Evolutionary conservation across 352 stramenopile genomes (phyloP).

Genomic region (Globisporangium paroecandrum): DNA sequence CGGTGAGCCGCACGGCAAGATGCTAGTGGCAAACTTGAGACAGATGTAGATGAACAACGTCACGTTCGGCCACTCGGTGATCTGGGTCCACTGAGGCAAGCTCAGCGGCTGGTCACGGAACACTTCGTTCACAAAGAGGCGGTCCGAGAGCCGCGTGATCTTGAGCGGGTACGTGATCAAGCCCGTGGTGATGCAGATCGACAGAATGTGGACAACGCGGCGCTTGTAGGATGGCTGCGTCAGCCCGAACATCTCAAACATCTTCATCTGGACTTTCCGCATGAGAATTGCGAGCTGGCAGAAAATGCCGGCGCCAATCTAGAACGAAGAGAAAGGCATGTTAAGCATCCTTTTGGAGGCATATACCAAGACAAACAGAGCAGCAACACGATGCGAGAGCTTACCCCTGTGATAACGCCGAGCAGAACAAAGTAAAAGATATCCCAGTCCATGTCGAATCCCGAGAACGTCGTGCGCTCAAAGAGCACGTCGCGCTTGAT

Average conservation of each 20-base stretch:
- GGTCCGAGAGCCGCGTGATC: conserved; percentile 72
- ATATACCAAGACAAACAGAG: neutral
- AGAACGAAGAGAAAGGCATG: neutral
- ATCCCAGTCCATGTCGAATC: conserved; percentile 80
- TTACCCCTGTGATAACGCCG: conserved; percentile 62
- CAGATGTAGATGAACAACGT: conserved; percentile 68
- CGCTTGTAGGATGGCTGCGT: conserved; percentile 52
- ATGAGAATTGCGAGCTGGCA: conserved; percentile 49
- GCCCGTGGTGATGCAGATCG: conserved; percentile 53
- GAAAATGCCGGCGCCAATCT: conserved; percentile 67
- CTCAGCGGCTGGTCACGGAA: conserved; percentile 64
- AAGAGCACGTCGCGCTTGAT: conserved; percentile 73
- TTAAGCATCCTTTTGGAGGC: too few relatives aligned
- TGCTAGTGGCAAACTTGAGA: conserved; percentile 68
- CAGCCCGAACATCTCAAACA: conserved; percentile 52
- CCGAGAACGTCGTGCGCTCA: conserved; percentile 67
- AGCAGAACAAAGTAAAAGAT: conserved; percentile 71
- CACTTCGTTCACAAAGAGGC: conserved; percentile 70
- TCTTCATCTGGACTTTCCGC: conserved; percentile 43
- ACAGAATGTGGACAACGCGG: conserved; percentile 52
- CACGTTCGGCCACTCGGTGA: conserved; percentile 50
- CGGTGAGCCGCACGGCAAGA: conserved; percentile 65
- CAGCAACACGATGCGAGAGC: conserved; percentile 6
- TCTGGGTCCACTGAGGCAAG: conserved; percentile 58
- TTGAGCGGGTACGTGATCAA: conserved; percentile 64